phyloP scores from a whole-genome alignment of 2,329 filamentous ascomycete genomes.

The Zymoseptoria pseudotritici region DNA sequence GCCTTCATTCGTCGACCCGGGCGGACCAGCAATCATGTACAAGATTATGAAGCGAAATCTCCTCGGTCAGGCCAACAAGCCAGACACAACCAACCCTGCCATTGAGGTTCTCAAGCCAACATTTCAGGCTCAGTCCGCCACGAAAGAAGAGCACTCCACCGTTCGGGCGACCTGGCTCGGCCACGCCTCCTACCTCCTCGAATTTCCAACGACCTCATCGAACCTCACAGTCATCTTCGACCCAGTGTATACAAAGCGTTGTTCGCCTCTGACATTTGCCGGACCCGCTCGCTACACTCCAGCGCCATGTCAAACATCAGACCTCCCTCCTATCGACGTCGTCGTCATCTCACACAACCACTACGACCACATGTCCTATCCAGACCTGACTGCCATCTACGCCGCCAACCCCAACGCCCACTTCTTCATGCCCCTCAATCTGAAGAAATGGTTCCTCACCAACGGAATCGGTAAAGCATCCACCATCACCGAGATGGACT shows the following conservation, averaged over 20 bases:
- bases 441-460: slow-evolving; percentile 72
- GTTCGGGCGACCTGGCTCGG: slow-evolving; percentile 90
- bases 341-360: slow-evolving; percentile 77
- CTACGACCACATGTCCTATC: slow-evolving; percentile 83
- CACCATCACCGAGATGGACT: slow-evolving; percentile 83
- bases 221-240: slow-evolving; percentile 88
- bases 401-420: slow-evolving; percentile 68
- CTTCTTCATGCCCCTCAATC: slow-evolving; percentile 79
- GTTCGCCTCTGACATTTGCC: slow-evolving; percentile 64
- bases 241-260: slow-evolving; percentile 84
- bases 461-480: slow-evolving; percentile 50
- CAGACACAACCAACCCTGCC: slow-evolving; percentile 58
- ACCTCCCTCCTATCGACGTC: slow-evolving; percentile 69
- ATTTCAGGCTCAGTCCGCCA: slow-evolving; percentile 48
- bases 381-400: slow-evolving; percentile 63
- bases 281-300: slow-evolving; percentile 73
- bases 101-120: slow-evolving; percentile 59
- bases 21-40: slow-evolving; percentile 27
- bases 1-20: slow-evolving; percentile 43
- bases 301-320: slow-evolving; percentile 65
- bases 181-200: slow-evolving; percentile 88
- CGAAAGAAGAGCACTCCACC: slow-evolving; percentile 46
- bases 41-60: slow-evolving; percentile 40
- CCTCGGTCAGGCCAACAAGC: slow-evolving; percentile 42
- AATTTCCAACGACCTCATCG: slow-evolving; percentile 57